Evolutionary conservation across 495 filamentous ascomycete species (phyloP).

Genomic region (Talaromyces liani): DNA sequence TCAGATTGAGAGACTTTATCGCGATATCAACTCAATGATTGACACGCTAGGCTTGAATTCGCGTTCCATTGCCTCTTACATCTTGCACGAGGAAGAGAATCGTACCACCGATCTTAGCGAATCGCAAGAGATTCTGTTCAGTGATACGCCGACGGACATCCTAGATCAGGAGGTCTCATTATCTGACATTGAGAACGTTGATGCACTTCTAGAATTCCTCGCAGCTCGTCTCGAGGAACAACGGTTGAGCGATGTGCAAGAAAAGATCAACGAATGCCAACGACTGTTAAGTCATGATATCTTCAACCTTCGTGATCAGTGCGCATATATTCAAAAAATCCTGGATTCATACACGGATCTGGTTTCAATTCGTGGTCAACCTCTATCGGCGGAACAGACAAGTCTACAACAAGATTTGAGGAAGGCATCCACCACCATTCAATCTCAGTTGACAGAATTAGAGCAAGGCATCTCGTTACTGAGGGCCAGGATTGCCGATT

Average conservation of each 20-base stretch:
- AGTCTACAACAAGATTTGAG: constrained; percentile 77
- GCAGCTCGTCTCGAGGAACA: constrained; percentile 52
- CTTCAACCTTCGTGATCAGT: constrained; percentile 57
- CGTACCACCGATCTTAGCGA: constrained; percentile 47
- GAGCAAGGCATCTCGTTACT: constrained; percentile 78
- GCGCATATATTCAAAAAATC: constrained; percentile 64
- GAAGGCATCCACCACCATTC: constrained; percentile 56
- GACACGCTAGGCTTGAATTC: constrained; percentile 86
- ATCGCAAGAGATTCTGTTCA: constrained; percentile 25
- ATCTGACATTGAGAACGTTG: constrained; percentile 59
- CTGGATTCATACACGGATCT: constrained; percentile 60
- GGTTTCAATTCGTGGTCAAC: constrained; percentile 52
- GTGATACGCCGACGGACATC: constrained; percentile 36
- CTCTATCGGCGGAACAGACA: constrained; percentile 75
- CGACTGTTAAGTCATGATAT: constrained; percentile 55
- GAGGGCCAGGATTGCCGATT: constrained; percentile 64
- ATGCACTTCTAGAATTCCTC: constrained; percentile 48
- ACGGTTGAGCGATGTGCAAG: constrained; percentile 54
- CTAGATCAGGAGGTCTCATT: constrained; percentile 61
- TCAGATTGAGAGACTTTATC: constrained; percentile 78
- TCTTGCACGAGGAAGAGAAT: constrained; percentile 45
- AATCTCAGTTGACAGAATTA: constrained; percentile 65
- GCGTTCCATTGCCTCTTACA: constrained; percentile 63
- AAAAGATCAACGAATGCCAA: constrained; percentile 53
- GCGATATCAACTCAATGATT: constrained; percentile 94